phyloP scores from a whole-genome alignment of 2,329 filamentous ascomycete genomes.

The Colletotrichum sublineola region DNA sequence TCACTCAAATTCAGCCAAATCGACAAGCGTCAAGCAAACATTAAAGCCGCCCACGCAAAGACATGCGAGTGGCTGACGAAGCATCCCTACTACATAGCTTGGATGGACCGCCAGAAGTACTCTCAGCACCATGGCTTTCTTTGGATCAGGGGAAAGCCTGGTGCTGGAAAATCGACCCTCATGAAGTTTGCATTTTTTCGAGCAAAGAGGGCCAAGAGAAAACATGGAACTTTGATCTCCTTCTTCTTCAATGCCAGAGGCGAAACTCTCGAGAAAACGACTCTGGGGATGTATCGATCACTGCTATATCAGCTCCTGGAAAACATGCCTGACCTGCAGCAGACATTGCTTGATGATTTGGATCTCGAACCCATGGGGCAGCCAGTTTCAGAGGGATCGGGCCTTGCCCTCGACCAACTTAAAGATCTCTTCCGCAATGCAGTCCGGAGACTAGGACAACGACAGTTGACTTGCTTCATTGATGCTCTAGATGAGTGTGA shows the following conservation, averaged over 20 bases:
- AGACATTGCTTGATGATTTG: conserved; percentile 20
- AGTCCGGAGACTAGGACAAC: conserved; percentile 1
- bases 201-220: not conserved
- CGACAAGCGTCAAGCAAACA: not conserved
- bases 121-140: conserved; percentile 17
- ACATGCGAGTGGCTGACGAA: not conserved
- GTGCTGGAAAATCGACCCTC: conserved; percentile 18
- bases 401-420: not conserved
- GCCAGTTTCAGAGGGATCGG: not conserved
- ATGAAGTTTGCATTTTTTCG: not conserved
- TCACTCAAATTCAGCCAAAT: not conserved
- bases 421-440: not conserved
- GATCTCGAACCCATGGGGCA: not conserved
- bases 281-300: conserved; percentile 36
- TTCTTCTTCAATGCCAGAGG: conserved; percentile 43
- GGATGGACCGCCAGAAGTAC: not conserved
- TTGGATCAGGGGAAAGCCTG: conserved; percentile 20
- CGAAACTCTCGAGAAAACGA: conserved; percentile 27
- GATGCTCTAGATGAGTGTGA: conserved; percentile 35
- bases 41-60: not conserved
- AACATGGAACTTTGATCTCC: not conserved
- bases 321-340: not conserved
- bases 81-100: not conserved
- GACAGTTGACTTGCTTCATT: conserved; percentile 34
- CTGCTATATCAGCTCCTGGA: conserved; percentile 20